phyloP scores from a whole-genome alignment of 306 rosid genomes.

The Casuarina glauca region DNA sequence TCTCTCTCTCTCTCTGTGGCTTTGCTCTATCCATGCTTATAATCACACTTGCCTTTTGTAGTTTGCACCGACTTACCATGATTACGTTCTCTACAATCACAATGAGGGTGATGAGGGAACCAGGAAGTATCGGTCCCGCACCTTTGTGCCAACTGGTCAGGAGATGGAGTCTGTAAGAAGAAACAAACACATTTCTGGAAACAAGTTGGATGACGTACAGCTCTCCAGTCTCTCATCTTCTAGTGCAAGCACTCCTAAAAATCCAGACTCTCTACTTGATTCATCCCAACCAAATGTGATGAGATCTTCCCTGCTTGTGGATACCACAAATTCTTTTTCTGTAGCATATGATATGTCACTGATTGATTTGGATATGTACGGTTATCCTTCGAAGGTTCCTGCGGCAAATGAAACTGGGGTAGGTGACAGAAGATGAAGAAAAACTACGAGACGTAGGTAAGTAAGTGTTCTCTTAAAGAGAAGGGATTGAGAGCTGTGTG shows the following conservation, averaged over 20 bases:
- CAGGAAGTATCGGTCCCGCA: constrained; percentile 87
- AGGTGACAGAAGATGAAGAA: constrained; percentile 41
- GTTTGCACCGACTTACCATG: constrained; percentile 99
- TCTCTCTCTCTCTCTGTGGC: not conserved
- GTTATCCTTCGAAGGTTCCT: constrained; percentile 77
- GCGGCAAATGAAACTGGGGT: constrained; percentile 53
- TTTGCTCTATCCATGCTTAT: constrained; percentile 28
- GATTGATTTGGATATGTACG: constrained; percentile 75
- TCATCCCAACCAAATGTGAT: constrained; percentile 43
- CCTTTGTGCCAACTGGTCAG: constrained; percentile 95
- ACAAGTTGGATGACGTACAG: constrained; percentile 84
- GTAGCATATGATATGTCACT: constrained; percentile 77
- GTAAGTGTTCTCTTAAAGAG: constrained; percentile 23
- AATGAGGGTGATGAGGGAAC: constrained; percentile 88
- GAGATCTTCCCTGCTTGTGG: constrained; percentile 84
- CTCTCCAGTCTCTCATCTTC: constrained; percentile 70
- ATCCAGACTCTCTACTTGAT: constrained; percentile 37
- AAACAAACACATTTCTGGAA: constrained; percentile 64
- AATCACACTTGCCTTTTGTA: constrained; percentile 36
- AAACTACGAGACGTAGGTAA: constrained; percentile 27
- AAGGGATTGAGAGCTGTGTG: constrained; percentile 21
- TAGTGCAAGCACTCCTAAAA: constrained; percentile 49
- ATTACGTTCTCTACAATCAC: constrained; percentile 92
- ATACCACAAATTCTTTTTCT: constrained; percentile 50
- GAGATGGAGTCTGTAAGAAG: constrained; percentile 91